phyloP scores from a whole-genome alignment of 352 stramenopile genomes.

The Phytophthora capsici region DNA sequence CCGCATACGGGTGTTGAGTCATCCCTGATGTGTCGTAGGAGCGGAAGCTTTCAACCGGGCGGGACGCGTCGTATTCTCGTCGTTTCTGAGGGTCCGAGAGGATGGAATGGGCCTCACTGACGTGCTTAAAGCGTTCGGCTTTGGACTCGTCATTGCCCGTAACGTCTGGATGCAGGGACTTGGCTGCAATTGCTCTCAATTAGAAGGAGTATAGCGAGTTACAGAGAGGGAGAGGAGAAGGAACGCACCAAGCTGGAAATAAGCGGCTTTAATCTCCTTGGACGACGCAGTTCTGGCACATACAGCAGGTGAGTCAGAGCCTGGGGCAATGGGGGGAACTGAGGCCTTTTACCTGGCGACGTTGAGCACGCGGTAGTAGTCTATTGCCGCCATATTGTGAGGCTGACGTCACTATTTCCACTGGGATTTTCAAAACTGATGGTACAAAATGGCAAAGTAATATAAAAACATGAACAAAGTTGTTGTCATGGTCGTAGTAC shows the following conservation, averaged over 20 bases:
- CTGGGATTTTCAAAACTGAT: conserved; percentile 4
- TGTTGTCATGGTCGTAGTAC: conserved; percentile 10
- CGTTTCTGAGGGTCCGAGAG: conserved; percentile 70
- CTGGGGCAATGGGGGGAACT: not conserved
- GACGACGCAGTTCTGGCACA: conserved; percentile 49
- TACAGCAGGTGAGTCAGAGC: conserved; percentile 8
- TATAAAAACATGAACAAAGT: conserved; percentile 10
- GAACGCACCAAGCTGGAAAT: conserved; percentile 69
- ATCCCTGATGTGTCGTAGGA: conserved; percentile 48
- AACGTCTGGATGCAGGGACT: conserved; percentile 86
- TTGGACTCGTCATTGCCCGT: conserved; percentile 83
- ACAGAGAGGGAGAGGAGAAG: not conserved
- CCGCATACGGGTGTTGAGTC: conserved; percentile 63
- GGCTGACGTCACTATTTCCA: conserved; percentile 2
- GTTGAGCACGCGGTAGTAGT: conserved; percentile 87
- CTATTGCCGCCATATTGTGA: conserved; percentile 41
- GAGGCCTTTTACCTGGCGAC: conserved; percentile 55
- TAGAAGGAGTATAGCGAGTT: not conserved
- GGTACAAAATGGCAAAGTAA: not conserved
- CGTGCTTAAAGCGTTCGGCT: conserved; percentile 85
- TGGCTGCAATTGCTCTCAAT: conserved; percentile 42
- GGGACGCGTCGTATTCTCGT: conserved; percentile 68
- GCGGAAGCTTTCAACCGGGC: conserved; percentile 50
- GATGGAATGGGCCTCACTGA: conserved; percentile 80
- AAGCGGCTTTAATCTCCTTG: conserved; percentile 86